A percentile compares a stretch with the other conserved stretches of the same genome.
Evolutionary conservation across 208 protist species (phyloP).

Genomic region (Trypanosoma mega): DNA sequence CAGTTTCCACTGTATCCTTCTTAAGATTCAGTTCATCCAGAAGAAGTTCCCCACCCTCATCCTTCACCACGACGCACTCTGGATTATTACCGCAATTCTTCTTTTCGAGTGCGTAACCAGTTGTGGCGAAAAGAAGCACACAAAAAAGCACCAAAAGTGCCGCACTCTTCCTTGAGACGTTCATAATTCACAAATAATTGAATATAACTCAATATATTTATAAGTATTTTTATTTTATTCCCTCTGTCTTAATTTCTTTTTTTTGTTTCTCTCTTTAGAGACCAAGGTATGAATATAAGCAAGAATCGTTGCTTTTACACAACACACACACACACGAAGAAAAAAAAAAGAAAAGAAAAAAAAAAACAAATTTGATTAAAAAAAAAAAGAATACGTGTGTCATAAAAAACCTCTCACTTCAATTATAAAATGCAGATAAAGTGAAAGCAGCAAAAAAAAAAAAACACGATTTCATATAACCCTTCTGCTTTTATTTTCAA

Average conservation of each 20-base stretch:
- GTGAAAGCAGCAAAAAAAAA: too few species aligned
- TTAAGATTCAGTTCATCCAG: slow-evolving; percentile 25
- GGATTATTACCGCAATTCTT: background rate
- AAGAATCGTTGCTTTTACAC: too few species aligned
- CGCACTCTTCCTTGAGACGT: background rate
- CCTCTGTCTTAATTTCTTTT: background rate
- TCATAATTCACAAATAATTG: background rate
- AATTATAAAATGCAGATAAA: too few species aligned
- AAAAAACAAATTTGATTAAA: too few species aligned
- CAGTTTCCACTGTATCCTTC: slow-evolving; percentile 22
- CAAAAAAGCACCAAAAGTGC: background rate
- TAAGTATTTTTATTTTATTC: background rate
- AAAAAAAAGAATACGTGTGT: too few species aligned
- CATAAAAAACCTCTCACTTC: too few species aligned
- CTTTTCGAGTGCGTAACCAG: background rate
- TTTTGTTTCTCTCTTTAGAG: slow-evolving; percentile 3
- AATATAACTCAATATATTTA: background rate
- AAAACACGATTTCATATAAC: too few species aligned
- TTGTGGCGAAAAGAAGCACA: background rate
- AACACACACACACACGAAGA: background rate
- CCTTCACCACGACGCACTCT: slow-evolving; percentile 8
- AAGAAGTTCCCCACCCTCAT: slow-evolving; percentile 6
- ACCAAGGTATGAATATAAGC: too few species aligned
- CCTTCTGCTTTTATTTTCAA: too few species aligned
- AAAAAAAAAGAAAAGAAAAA: background rate